These are phyloP conservation scores for Lasiodiplodia citricola DNA, from an alignment of 2,329 filamentous ascomycete species.

Conservation along the genomic window DNA sequence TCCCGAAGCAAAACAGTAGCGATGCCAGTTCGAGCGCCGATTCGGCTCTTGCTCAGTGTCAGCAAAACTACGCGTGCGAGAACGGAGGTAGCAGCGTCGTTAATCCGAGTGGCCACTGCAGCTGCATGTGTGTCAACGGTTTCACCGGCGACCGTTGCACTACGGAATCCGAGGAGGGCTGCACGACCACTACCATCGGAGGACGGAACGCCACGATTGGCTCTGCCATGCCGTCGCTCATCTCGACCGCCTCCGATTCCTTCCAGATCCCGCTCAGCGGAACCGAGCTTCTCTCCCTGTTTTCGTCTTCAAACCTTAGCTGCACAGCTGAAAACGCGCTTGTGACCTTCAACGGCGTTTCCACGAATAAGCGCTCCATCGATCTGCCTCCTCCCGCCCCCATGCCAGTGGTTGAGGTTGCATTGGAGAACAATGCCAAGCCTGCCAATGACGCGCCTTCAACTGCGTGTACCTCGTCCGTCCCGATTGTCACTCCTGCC, in stretches of 20 bases:
- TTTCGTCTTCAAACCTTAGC: constrained; percentile 76
- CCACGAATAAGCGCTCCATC: constrained; percentile 29
- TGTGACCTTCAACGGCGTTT: constrained; percentile 73
- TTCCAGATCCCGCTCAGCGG: constrained; percentile 79
- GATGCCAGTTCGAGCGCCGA: constrained; percentile 18
- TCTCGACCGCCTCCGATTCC: constrained; percentile 67
- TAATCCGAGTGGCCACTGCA: constrained; percentile 68
- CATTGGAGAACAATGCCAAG: background rate
- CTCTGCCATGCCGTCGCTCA: constrained; percentile 74
- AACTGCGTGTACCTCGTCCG: constrained; percentile 2
- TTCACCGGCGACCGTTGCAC: constrained; percentile 73
- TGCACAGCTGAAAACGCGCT: constrained; percentile 87
- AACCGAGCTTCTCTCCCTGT: constrained; percentile 72
- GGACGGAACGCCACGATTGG: constrained; percentile 74
- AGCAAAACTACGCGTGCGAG: constrained; percentile 66
- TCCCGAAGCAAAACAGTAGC: constrained; percentile 55
- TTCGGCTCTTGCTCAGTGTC: constrained; percentile 54
- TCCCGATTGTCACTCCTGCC: constrained; percentile 2
- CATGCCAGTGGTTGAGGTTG: constrained; percentile 3
- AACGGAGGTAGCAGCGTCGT: constrained; percentile 83
- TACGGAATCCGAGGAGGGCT: constrained; percentile 57
- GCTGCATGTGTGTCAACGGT: constrained; percentile 87
- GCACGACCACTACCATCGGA: constrained; percentile 57
- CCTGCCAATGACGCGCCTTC: background rate
- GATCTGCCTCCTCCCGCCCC: constrained; percentile 9